Percentiles rank a stretch among this genome's conserved stretches.
Conservation (phyloP, 768 basidiomycete genomes). For the Tulasnella sp. region DNA sequence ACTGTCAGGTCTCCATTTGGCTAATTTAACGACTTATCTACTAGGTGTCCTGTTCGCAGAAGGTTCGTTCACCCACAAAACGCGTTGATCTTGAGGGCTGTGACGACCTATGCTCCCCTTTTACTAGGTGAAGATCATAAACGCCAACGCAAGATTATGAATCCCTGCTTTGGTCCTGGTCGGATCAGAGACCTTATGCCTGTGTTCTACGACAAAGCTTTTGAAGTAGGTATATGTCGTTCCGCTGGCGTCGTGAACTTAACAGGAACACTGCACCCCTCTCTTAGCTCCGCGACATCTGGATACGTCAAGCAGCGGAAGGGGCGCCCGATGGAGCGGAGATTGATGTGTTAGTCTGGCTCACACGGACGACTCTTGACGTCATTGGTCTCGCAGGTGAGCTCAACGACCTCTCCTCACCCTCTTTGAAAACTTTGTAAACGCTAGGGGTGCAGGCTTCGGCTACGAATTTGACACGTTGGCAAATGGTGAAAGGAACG, state of each 20-base stretch:
- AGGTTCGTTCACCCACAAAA: neutral
- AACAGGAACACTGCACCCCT: neutral
- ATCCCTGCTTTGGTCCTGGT: conserved; percentile 56
- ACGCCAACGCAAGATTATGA: conserved; percentile 27
- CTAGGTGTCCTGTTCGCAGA: conserved; percentile 19
- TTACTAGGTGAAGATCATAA: conserved; percentile 12
- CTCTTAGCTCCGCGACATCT: conserved; percentile 14
- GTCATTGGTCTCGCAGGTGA: conserved; percentile 27
- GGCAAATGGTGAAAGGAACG: conserved; percentile 28
- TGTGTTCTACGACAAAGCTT: conserved; percentile 50
- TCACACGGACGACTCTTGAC: conserved; percentile 23
- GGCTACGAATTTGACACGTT: conserved; percentile 34
- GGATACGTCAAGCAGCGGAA: neutral
- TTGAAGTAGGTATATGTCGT: conserved; percentile 34
- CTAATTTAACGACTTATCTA: neutral
- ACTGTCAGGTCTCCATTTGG: neutral
- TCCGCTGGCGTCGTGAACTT: neutral
- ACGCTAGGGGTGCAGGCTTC: conserved; percentile 28
- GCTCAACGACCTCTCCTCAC: neutral
- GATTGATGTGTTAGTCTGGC: conserved; percentile 7
- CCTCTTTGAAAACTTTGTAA: neutral
- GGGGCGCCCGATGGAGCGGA: neutral
- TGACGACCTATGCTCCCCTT: neutral
- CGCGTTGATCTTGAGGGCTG: neutral
- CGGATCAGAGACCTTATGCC: conserved; percentile 52